Evolutionary conservation across 2,329 filamentous ascomycete species (phyloP).

Genomic region (Fonsecaea monophora): DNA sequence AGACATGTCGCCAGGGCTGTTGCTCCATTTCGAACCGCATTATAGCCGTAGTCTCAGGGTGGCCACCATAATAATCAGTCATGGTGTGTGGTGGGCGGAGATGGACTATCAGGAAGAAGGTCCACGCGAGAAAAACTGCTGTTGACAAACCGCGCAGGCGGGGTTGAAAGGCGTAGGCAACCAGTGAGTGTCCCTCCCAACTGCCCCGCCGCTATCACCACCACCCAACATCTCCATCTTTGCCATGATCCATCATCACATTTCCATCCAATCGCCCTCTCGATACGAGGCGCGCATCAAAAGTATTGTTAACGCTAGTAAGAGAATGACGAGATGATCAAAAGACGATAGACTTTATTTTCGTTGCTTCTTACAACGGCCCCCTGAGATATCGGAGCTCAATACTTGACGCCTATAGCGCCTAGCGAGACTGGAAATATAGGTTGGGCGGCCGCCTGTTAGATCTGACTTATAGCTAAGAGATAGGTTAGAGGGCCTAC

Average conservation of each 20-base stretch:
- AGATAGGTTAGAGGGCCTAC: too few relatives aligned
- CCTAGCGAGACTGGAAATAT: too few relatives aligned
- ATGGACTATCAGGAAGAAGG: conserved; percentile 7
- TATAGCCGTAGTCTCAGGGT: not conserved
- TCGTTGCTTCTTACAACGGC: too few relatives aligned
- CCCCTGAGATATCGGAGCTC: too few relatives aligned
- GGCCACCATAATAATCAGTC: not conserved
- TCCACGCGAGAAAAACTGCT: conserved; percentile 6
- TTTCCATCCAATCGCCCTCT: not conserved
- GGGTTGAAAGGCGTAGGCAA: not conserved
- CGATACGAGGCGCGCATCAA: not conserved
- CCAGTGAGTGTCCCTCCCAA: not conserved
- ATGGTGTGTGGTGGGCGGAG: not conserved
- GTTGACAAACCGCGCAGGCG: not conserved
- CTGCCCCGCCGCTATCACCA: not conserved
- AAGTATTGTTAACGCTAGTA: too few relatives aligned
- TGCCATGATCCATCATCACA: not conserved
- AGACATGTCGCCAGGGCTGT: not conserved
- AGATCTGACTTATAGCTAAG: too few relatives aligned
- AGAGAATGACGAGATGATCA: too few relatives aligned
- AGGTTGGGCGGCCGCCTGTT: too few relatives aligned
- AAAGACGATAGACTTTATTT: too few relatives aligned
- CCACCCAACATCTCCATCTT: not conserved
- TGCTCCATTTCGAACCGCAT: not conserved
- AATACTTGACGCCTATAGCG: too few relatives aligned